A percentile compares a stretch with the other conserved stretches of the same genome.
Conservation (phyloP, 1,139 yeast species). For the Candida sanyaensis region DNA sequence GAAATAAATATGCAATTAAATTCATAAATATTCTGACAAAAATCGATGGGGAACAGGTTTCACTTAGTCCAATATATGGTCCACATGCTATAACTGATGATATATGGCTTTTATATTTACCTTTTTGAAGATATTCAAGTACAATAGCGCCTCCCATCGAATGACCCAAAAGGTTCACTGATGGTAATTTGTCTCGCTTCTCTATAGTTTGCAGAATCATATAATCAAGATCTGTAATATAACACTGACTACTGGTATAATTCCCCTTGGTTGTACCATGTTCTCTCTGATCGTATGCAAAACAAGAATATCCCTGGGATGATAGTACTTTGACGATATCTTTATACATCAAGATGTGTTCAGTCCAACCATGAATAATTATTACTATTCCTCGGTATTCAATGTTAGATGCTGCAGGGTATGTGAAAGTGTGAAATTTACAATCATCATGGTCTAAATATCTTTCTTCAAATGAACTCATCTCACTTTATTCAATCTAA, state of each 20-base stretch:
- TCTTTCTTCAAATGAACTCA: not conserved
- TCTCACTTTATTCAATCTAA: not conserved
- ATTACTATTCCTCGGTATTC: conserved; percentile 17
- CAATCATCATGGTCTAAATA: conserved; percentile 14
- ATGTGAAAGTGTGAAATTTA: conserved; percentile 17
- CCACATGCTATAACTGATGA: conserved; percentile 19
- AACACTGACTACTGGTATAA: conserved; percentile 9
- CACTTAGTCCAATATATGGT: conserved; percentile 19
- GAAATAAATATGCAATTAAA: conserved; percentile 4
- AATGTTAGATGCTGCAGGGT: conserved; percentile 9
- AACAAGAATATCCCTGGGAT: conserved; percentile 20
- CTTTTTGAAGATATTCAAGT: conserved; percentile 19
- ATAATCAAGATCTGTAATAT: conserved; percentile 19
- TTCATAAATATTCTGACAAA: not conserved
- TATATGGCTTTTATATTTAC: conserved; percentile 17
- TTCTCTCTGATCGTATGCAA: conserved; percentile 25
- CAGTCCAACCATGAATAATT: conserved; percentile 27
- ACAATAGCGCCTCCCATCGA: conserved; percentile 26
- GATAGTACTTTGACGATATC: conserved; percentile 21
- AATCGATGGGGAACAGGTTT: conserved; percentile 12
- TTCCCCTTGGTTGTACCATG: conserved; percentile 22
- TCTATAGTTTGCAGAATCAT: conserved; percentile 18
- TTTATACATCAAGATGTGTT: conserved; percentile 21
- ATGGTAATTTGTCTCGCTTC: not conserved
- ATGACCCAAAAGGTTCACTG: conserved; percentile 19